A percentile compares a stretch with the other conserved stretches of the same genome.
These are phyloP conservation scores for Paecilomyces fulvus DNA, from an alignment of 2,329 filamentous ascomycete species.

Conservation along the genomic window DNA sequence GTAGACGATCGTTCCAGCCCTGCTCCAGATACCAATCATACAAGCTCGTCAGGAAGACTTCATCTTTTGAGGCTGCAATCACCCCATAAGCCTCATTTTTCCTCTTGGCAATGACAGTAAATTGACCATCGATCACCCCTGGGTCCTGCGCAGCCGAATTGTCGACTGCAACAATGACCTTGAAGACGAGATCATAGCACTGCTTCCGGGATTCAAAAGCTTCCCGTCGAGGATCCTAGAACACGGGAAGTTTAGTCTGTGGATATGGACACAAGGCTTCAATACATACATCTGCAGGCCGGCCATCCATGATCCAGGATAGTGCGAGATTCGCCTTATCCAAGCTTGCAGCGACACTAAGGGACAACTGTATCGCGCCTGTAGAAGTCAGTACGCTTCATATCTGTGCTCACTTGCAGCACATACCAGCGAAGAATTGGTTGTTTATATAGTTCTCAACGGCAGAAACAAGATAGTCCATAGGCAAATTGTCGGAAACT, in stretches of 20 bases:
- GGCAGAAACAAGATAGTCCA: slow-evolving; percentile 69
- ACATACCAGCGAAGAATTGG: slow-evolving; percentile 71
- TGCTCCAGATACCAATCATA: slow-evolving; percentile 94
- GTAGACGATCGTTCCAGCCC: slow-evolving; percentile 74
- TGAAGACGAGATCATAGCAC: slow-evolving; percentile 82
- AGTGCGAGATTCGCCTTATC: slow-evolving; percentile 82
- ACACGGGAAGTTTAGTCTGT: slow-evolving; percentile 5
- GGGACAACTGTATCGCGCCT: slow-evolving; percentile 75
- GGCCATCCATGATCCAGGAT: slow-evolving; percentile 78
- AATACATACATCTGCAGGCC: slow-evolving; percentile 47
- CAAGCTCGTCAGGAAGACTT: slow-evolving; percentile 92
- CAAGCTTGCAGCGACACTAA: slow-evolving; percentile 72
- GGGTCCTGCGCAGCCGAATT: slow-evolving; percentile 58
- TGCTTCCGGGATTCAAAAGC: slow-evolving; percentile 63
- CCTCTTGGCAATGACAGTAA: slow-evolving; percentile 67
- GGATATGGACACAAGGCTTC: not conserved
- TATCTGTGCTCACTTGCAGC: slow-evolving; percentile 11
- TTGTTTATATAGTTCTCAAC: slow-evolving; percentile 71
- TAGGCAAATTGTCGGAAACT: slow-evolving; percentile 73
- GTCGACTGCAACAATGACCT: slow-evolving; percentile 72
- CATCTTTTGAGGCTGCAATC: slow-evolving; percentile 78
- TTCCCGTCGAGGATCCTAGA: slow-evolving; percentile 56
- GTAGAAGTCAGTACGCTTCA: slow-evolving; percentile 11
- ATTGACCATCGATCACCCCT: slow-evolving; percentile 67
- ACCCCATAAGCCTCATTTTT: slow-evolving; percentile 82